Evolutionary conservation across 1,139 yeast genomes (phyloP).

Genomic region (Hyphopichia pseudoburtonii): DNA sequence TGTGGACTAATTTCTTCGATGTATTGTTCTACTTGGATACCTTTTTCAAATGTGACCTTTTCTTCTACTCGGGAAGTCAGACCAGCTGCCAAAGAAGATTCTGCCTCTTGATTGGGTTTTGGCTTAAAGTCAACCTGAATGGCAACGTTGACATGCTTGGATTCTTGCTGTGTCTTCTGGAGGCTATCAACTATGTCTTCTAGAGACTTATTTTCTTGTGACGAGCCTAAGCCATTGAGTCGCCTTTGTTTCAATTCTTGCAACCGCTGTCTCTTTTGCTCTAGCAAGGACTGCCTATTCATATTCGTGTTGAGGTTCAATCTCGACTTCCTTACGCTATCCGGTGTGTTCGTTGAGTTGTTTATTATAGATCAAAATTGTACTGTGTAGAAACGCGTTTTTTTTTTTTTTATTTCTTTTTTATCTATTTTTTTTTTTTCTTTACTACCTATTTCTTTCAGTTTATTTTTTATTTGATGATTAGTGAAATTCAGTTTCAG

Average conservation of each 20-base stretch:
- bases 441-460: not conserved
- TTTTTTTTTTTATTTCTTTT: conserved; percentile 5
- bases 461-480: not conserved
- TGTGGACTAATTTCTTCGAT: conserved; percentile 1
- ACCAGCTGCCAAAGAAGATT: not conserved
- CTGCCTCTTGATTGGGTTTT: not conserved
- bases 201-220: conserved; percentile 15
- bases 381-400: conserved; percentile 8
- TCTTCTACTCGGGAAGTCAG: conserved; percentile 13
- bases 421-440: not conserved
- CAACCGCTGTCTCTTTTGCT: conserved; percentile 43
- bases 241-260: conserved; percentile 40
- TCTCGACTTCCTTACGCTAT: too few species aligned
- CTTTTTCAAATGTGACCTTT: conserved; percentile 28
- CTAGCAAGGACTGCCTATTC: conserved; percentile 42
- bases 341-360: too few species aligned
- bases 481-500: not conserved
- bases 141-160: conserved; percentile 20
- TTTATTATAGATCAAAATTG: not conserved
- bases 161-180: conserved; percentile 7
- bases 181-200: conserved; percentile 20
- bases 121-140: conserved; percentile 23
- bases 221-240: conserved; percentile 11
- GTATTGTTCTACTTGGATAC: conserved; percentile 23
- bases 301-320: too few species aligned